Base-by-base conservation (phyloP, 2,329 filamentous ascomycete genomes). In the Tolypocladium tropicale region DNA sequence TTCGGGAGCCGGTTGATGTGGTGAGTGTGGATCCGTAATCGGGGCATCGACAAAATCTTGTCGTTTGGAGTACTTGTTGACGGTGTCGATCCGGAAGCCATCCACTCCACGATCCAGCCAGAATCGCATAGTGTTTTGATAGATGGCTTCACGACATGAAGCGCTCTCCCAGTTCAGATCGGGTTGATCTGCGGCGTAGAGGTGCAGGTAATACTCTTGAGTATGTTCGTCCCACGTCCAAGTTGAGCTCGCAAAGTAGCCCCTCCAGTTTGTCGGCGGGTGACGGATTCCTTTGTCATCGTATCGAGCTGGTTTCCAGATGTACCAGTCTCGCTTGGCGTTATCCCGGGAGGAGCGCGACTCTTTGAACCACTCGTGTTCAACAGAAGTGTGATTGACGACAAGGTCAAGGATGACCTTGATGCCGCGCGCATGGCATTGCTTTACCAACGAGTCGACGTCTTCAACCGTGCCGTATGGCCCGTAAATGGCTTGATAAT, bases 81-180 rank as follows among this genome's bases (percentile, higher is more conserved):
- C 84, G 0, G 84, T 83, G 59, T 88, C 84, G 70, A 86, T 84
- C 6, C 85, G 76, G 68, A 86, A 88, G 0, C 83, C 83, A 53
- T 83, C 79, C 0, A 84, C 80, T 0, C 85, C 85, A 6, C 81
- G 80, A 55, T 89, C 77, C 0, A 91, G 77, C 88, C 88, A 91
- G 67, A 90, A 91, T 0, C 76, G 75, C 78, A 90, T 85, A 6
- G 86, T 82, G 6, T 73, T 65, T 6, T 84, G 76, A 63, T 89
- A 86, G 1, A 90, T 84, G 0, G 83, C 88, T 53, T 83, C 74
- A 7, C 86, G 80, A 9, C 86, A 83, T 2, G 80, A 78, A 0
- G 77, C 75, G 52, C 86, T 85, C 55, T 89, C 85, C 87, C 88
- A 91, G 65, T 91, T 91, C 21, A 92, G 74, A 61, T 92, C 88